Evolutionary conservation across 768 basidiomycete genomes (phyloP).

Genomic region (Panellus pusillus): DNA sequence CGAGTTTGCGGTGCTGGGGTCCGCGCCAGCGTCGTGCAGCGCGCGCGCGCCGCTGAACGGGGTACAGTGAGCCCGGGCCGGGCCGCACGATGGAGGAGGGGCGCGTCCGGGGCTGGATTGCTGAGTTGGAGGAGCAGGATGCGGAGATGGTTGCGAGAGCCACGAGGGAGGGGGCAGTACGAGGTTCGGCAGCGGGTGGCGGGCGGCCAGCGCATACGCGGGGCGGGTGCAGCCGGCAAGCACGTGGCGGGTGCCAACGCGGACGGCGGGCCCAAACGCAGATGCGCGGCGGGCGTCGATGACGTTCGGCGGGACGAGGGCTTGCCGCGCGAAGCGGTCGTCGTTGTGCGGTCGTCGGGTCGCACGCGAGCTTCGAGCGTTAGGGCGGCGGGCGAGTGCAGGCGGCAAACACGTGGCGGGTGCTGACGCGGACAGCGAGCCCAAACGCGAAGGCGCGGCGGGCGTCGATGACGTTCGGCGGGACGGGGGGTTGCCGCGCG

Average conservation of each 20-base stretch:
- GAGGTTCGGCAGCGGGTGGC: background rate
- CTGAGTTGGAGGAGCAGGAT: constrained; percentile 21
- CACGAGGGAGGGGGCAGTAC: constrained; percentile 18
- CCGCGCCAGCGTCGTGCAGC: constrained; percentile 61
- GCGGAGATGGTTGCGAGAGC: constrained; percentile 19
- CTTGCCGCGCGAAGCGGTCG: constrained; percentile 75
- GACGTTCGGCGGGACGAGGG: constrained; percentile 51
- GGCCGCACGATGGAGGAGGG: constrained; percentile 22
- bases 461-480: constrained; percentile 42
- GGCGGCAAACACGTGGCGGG: too few species aligned
- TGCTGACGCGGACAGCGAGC: too few species aligned
- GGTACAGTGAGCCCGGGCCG: constrained; percentile 21
- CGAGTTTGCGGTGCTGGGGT: constrained; percentile 61
- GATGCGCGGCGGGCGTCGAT: constrained; percentile 31
- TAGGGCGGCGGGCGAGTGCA: too few species aligned
- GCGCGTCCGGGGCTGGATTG: constrained; percentile 25
- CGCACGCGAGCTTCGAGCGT: constrained; percentile 54
- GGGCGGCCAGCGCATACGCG: too few species aligned
- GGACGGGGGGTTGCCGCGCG: constrained; percentile 68
- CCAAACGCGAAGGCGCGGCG: too few species aligned
- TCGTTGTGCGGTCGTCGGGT: constrained; percentile 64
- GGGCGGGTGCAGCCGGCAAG: too few species aligned
- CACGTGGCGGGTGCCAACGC: too few species aligned
- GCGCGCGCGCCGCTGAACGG: constrained; percentile 27
- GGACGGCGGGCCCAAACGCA: too few species aligned